Conservation (phyloP, 2,329 filamentous ascomycete species). For the Ophiosphaerella herpotricha region DNA sequence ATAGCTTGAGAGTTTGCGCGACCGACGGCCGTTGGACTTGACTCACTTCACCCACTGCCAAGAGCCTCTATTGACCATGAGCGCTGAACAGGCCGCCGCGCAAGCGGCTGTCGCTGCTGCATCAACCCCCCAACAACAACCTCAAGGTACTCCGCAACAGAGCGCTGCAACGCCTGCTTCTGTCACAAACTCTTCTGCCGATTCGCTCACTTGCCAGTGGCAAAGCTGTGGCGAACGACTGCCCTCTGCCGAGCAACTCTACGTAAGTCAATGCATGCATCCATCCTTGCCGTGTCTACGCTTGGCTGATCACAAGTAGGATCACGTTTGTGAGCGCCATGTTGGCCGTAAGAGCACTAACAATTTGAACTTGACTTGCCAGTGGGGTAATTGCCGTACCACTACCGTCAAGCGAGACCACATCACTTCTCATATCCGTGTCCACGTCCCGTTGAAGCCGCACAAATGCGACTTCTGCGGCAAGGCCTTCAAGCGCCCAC, state of each 20-base stretch:
- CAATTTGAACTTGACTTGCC: conserved; percentile 95
- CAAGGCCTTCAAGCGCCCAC: conserved; percentile 98
- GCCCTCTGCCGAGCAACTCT: conserved; percentile 63
- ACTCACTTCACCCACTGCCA: not conserved
- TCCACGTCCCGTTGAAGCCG: conserved; percentile 97
- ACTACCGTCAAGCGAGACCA: conserved; percentile 98
- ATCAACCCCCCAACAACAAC: conserved; percentile 38
- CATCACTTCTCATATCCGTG: conserved; percentile 98
- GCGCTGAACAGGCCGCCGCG: conserved; percentile 18
- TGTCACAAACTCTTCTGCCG: conserved; percentile 38
- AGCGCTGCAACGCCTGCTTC: conserved; percentile 37
- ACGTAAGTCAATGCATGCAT: conserved; percentile 53
- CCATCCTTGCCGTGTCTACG: not conserved
- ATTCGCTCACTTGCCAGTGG: conserved; percentile 64
- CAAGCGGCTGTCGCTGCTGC: conserved; percentile 28
- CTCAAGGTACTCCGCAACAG: conserved; percentile 40
- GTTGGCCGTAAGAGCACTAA: conserved; percentile 99
- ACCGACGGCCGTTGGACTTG: not conserved
- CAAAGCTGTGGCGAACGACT: conserved; percentile 64
- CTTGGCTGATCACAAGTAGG: conserved; percentile 58
- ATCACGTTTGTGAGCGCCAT: conserved; percentile 97
- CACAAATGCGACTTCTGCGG: conserved; percentile 99
- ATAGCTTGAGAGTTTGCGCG: not conserved
- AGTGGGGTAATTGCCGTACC: conserved; percentile 94
- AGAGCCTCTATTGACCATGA: conserved; percentile 16